These are phyloP conservation scores for Trichoderma sp. DNA, from an alignment of 2,329 filamentous ascomycete species.

Conservation along the genomic window DNA sequence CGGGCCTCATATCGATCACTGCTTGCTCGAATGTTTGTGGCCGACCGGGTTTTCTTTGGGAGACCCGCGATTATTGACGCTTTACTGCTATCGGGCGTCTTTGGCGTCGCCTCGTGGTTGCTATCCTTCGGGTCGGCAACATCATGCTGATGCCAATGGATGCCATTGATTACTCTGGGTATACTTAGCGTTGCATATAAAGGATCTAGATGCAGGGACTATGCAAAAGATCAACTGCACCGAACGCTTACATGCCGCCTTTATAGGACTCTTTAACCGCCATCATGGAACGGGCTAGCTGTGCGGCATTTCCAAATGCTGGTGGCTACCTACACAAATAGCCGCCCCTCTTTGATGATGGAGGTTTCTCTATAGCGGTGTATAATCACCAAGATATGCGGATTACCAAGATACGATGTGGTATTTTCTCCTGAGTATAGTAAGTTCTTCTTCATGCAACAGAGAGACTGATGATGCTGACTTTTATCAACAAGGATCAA, in stretches of 20 bases:
- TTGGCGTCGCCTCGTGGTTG: conserved; percentile 25
- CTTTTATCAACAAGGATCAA: neutral
- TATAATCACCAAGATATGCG: neutral
- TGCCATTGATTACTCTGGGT: neutral
- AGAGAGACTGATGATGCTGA: neutral
- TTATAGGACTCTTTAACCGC: neutral
- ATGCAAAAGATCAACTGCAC: neutral
- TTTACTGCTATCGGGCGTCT: conserved; percentile 35
- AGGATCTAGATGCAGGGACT: conserved; percentile 1
- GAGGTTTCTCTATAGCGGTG: neutral
- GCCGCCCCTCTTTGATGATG: neutral
- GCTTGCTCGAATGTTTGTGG: conserved; percentile 44
- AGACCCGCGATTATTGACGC: conserved; percentile 31
- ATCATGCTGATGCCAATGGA: neutral
- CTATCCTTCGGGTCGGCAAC: conserved; percentile 17
- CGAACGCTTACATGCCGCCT: neutral
- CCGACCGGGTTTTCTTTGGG: conserved; percentile 42
- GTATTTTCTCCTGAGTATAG: neutral
- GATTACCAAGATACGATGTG: neutral
- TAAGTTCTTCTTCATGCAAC: neutral
- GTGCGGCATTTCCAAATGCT: neutral
- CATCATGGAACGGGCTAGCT: neutral
- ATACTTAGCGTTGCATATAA: neutral
- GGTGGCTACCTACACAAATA: neutral
- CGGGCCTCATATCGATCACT: conserved; percentile 37